These are phyloP conservation scores for Blastobotrys mokoenaii DNA, from an alignment of 805 yeast species.

Conservation along the genomic window DNA sequence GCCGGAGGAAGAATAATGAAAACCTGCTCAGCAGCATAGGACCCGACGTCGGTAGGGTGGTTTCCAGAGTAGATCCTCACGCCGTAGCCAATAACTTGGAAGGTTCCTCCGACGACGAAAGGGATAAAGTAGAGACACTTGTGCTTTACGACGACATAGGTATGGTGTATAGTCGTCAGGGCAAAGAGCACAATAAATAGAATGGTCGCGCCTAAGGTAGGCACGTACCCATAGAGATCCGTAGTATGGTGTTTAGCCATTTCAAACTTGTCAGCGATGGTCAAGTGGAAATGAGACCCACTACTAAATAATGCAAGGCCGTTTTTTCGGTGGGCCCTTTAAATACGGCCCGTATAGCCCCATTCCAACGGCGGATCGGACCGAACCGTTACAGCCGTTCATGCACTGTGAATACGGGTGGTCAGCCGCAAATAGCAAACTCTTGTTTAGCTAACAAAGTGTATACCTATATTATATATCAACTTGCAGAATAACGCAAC, in stretches of 20 bases:
- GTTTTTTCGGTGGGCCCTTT: too few species aligned
- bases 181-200: slow-evolving; percentile 48
- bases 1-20: slow-evolving; percentile 73
- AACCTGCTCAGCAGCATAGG: slow-evolving; percentile 56
- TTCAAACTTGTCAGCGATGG: too few species aligned
- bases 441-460: too few species aligned
- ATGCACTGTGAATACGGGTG: too few species aligned
- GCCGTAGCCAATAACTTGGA: slow-evolving; percentile 63
- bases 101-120: slow-evolving; percentile 38
- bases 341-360: too few species aligned
- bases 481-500: too few species aligned
- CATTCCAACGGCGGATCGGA: too few species aligned
- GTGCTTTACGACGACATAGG: slow-evolving; percentile 36
- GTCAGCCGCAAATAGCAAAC: too few species aligned
- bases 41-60: slow-evolving; percentile 26
- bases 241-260: neutral
- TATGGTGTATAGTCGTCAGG: slow-evolving; percentile 35
- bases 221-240: slow-evolving; percentile 23
- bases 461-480: too few species aligned
- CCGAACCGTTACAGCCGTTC: too few species aligned
- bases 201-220: slow-evolving; percentile 46
- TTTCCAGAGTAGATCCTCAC: slow-evolving; percentile 45
- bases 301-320: too few species aligned
- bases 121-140: slow-evolving; percentile 55
- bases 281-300: too few species aligned